Conservation (phyloP, 2,329 filamentous ascomycete species). For the Apiospora malaysiana region DNA sequence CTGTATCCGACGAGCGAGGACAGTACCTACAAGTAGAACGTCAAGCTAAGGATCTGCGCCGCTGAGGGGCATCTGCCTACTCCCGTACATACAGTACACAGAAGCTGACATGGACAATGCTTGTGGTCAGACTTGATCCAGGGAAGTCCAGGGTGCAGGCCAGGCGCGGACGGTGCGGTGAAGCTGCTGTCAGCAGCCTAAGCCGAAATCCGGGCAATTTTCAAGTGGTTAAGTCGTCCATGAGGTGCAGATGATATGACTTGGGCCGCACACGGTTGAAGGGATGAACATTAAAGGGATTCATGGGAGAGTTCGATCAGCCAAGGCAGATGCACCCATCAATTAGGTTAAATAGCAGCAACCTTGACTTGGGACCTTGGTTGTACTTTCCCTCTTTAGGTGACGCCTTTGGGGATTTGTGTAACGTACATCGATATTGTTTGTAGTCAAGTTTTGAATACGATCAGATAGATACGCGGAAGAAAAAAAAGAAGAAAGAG, state of each 20-base stretch:
- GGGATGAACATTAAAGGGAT: not conserved
- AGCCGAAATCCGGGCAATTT: not conserved
- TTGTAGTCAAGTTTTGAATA: too few species aligned
- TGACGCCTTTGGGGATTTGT: not conserved
- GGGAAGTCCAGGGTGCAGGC: not conserved
- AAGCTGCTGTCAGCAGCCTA: constrained; percentile 10
- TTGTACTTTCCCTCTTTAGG: not conserved
- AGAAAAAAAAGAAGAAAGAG: too few species aligned
- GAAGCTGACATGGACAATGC: constrained; percentile 1
- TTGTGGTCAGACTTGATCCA: constrained; percentile 3
- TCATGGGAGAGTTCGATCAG: not conserved
- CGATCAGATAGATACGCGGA: too few species aligned
- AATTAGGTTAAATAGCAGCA: not conserved
- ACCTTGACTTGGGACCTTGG: not conserved
- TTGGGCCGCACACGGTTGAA: not conserved
- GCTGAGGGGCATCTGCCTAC: not conserved
- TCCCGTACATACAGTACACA: too few species aligned
- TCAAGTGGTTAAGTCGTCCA: not conserved
- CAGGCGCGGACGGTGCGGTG: not conserved
- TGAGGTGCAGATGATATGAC: constrained; percentile 4
- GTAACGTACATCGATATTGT: not conserved
- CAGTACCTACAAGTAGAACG: not conserved
- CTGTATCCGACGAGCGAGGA: not conserved
- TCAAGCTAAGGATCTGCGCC: not conserved
- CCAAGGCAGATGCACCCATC: not conserved